Evolutionary conservation across 164 flowering plant species (phyloP), one percentile per base, ranked within the genome.

Genomic region (Nymphaea thermarum): DNA sequence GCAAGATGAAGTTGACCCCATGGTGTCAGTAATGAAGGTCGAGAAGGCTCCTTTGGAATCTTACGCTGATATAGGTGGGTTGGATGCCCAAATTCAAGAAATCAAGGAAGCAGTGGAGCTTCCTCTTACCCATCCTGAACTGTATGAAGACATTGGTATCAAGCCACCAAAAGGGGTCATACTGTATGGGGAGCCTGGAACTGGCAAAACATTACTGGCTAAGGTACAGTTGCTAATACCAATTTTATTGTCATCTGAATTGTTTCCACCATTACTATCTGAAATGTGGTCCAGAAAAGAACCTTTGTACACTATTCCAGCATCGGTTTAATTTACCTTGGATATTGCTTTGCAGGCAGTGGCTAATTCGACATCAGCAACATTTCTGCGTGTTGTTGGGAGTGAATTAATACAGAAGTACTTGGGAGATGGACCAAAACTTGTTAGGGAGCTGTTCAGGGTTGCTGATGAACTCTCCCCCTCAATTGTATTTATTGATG

Each of bases 401-500:
- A 87, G 92, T 83, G 98, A 93, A 68, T 72, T 93, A 70, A 89
- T 93, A 63, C 98, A 90, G 66, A 93, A 93, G 70, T 93, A 93
- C 74, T 75, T 93, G 77, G 97, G 97, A 66, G 98, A 93, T 79
- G 96, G 98, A 42, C 98, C 98, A 14, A 93, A 90, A 72, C 75
- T 93, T 72, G 98, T 93, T 42, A 84, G 98, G 72, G 98, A 93
- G 66, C 89, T 90, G 51, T 93, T 93, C 64, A 82, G 96, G 73
- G 95, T 93, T 74, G 98, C 98, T 60, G 96, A 90, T 81, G 98
- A 93, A 51, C 90, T 87, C 41, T 90, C 98, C 42, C 98, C 98
- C 6, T 90, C 96, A 25, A 93, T 93, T 74, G 96, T 93, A 61
- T 90, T 93, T 77, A 93, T 93, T 72, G 98, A 93, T 79, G 98